Evolutionary conservation across 805 yeast genomes (phyloP).

Genomic region (Pichia nakasei): DNA sequence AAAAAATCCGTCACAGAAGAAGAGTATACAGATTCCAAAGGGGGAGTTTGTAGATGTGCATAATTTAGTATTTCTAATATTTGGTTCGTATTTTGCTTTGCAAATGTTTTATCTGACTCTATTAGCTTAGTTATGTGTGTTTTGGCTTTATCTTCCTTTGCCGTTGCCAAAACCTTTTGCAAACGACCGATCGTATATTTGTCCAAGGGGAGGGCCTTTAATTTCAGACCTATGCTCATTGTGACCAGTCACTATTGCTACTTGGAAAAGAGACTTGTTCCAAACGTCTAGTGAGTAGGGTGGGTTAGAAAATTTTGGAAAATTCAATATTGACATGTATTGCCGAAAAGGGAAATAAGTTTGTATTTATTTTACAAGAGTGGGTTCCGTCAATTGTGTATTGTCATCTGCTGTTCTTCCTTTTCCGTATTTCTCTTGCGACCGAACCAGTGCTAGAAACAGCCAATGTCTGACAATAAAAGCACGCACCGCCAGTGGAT

Average conservation of each 20-base stretch:
- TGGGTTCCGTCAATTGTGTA: too few relatives aligned
- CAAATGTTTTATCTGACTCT: not conserved
- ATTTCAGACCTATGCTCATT: not conserved
- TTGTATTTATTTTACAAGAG: too few relatives aligned
- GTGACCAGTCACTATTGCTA: not conserved
- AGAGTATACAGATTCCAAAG: not conserved
- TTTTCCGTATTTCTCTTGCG: not conserved
- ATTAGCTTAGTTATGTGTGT: too few relatives aligned
- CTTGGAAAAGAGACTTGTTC: too few relatives aligned
- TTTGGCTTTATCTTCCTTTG: not conserved
- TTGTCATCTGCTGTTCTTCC: not conserved
- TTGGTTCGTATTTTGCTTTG: slow-evolving; percentile 1
- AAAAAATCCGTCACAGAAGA: not conserved
- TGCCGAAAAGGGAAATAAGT: too few relatives aligned
- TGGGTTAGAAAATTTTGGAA: too few relatives aligned
- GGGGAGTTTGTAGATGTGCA: not conserved
- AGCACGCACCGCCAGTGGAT: not conserved
- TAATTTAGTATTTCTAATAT: not conserved
- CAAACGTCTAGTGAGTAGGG: too few relatives aligned
- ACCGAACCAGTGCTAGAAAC: not conserved
- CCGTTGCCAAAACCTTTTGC: too few relatives aligned
- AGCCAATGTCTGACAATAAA: not conserved
- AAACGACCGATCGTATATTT: not conserved
- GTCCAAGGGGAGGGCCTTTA: not conserved
- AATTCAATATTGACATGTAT: too few relatives aligned